Conservation (phyloP, 495 filamentous ascomycete species). For the Penicillium tannophilum region DNA sequence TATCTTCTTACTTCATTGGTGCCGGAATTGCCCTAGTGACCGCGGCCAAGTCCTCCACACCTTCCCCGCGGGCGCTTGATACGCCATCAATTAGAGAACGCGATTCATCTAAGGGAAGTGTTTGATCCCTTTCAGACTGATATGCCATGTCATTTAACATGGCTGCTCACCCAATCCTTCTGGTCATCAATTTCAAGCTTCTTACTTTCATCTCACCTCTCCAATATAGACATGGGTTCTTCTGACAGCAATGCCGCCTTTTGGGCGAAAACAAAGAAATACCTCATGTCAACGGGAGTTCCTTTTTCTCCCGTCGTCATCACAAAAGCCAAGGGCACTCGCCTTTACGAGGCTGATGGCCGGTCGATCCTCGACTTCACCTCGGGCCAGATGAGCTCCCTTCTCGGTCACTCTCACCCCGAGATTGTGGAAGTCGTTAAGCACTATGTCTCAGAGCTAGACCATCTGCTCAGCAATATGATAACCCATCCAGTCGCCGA, state of each 20-base stretch:
- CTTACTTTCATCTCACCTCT: too few species aligned
- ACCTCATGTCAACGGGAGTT: slow-evolving; percentile 32
- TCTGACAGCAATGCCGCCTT: slow-evolving; percentile 15
- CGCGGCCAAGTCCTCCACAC: too few species aligned
- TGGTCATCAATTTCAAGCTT: too few species aligned
- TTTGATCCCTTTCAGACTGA: too few species aligned
- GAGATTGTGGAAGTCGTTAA: slow-evolving; percentile 54
- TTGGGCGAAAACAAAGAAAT: slow-evolving; percentile 24
- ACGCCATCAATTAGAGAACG: too few species aligned
- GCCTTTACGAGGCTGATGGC: slow-evolving; percentile 28
- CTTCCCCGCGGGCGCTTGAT: too few species aligned
- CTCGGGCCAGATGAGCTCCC: slow-evolving; percentile 58
- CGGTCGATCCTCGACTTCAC: slow-evolving; percentile 55
- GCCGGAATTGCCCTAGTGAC: too few species aligned
- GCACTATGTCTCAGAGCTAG: slow-evolving; percentile 44
- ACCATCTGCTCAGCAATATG: slow-evolving; percentile 59
- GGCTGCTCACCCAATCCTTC: too few species aligned
- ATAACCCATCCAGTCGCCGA: slow-evolving; percentile 52
- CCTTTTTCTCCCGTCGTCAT: slow-evolving; percentile 33
- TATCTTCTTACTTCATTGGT: too few species aligned
- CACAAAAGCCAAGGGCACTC: slow-evolving; percentile 33
- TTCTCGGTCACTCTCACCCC: slow-evolving; percentile 59
- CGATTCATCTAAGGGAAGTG: too few species aligned
- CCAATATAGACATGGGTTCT: slow-evolving; percentile 11
- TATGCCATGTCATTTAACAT: too few species aligned